Percentiles rank a stretch among this genome's conserved stretches.
Conservation (phyloP, 2,329 filamentous ascomycete genomes). For the Epichloe festucae region DNA sequence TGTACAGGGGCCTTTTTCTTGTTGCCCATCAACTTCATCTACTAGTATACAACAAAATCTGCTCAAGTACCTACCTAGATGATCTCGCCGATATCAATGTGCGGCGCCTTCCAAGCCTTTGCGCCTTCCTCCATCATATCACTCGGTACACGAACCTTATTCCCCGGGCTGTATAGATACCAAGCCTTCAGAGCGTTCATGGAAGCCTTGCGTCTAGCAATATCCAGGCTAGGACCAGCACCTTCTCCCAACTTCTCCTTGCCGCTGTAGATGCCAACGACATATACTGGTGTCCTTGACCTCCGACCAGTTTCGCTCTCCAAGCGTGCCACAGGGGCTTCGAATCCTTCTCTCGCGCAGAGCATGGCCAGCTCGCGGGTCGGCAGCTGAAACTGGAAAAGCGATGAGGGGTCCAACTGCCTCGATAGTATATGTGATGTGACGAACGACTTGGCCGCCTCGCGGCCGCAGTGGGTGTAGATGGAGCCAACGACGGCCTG, state of each 20-base stretch:
- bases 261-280: slow-evolving; percentile 89
- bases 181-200: slow-evolving; percentile 82
- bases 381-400: slow-evolving; percentile 79
- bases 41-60: not conserved
- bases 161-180: slow-evolving; percentile 84
- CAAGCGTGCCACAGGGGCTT: slow-evolving; percentile 66
- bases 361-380: slow-evolving; percentile 72
- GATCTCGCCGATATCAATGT: slow-evolving; percentile 61
- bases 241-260: slow-evolving; percentile 86
- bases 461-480: slow-evolving; percentile 71
- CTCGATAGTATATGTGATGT: slow-evolving; percentile 71
- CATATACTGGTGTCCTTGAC: slow-evolving; percentile 77
- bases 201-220: slow-evolving; percentile 66
- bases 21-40: slow-evolving; percentile 1
- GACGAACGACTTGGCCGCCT: slow-evolving; percentile 71
- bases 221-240: slow-evolving; percentile 62
- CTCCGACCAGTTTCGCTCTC: slow-evolving; percentile 80
- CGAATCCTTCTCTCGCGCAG: slow-evolving; percentile 82
- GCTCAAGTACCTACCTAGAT: slow-evolving; percentile 25
- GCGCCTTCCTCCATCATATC: slow-evolving; percentile 52
- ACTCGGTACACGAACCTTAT: slow-evolving; percentile 52
- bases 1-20: slow-evolving; percentile 18
- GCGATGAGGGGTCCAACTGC: slow-evolving; percentile 57
- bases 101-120: slow-evolving; percentile 50
- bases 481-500: slow-evolving; percentile 73